phyloP scores from a whole-genome alignment of 2,329 filamentous ascomycete species.

The Fusarium armeniacum region DNA sequence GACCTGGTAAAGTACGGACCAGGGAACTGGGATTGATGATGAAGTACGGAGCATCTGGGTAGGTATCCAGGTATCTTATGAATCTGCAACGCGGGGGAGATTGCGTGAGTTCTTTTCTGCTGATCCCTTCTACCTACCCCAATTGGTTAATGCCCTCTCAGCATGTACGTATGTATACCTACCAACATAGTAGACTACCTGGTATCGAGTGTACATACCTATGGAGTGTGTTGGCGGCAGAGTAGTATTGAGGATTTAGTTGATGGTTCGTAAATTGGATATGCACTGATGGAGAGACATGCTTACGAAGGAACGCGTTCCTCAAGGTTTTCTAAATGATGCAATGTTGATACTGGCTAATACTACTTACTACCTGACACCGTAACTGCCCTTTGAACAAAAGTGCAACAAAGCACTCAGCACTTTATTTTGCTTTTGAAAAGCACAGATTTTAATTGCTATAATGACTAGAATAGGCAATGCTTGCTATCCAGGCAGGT shows the following conservation, averaged over 20 bases:
- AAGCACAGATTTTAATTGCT: neutral
- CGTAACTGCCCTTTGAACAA: neutral
- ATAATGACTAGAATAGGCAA: constrained; percentile 4
- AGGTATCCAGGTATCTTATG: neutral
- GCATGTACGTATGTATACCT: neutral
- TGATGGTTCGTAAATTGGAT: neutral
- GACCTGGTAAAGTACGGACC: constrained; percentile 25
- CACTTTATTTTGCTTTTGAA: constrained; percentile 4
- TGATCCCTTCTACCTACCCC: constrained; percentile 19
- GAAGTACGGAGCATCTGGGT: neutral
- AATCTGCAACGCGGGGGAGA: constrained; percentile 27
- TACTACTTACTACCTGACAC: neutral
- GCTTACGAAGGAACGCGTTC: constrained; percentile 23
- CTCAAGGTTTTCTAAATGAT: neutral
- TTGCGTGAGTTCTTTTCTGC: constrained; percentile 24
- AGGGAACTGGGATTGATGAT: constrained; percentile 12
- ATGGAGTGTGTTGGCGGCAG: neutral
- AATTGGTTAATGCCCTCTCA: constrained; percentile 9
- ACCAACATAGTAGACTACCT: neutral
- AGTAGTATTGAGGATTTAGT: constrained; percentile 5
- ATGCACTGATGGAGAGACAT: constrained; percentile 17
- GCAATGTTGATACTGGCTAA: constrained; percentile 1
- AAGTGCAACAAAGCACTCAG: neutral
- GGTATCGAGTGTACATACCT: too few species aligned
- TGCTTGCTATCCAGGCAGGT: constrained; percentile 11